phyloP scores from a whole-genome alignment of 2,329 filamentous ascomycete genomes.

The Graphilbum sp. region DNA sequence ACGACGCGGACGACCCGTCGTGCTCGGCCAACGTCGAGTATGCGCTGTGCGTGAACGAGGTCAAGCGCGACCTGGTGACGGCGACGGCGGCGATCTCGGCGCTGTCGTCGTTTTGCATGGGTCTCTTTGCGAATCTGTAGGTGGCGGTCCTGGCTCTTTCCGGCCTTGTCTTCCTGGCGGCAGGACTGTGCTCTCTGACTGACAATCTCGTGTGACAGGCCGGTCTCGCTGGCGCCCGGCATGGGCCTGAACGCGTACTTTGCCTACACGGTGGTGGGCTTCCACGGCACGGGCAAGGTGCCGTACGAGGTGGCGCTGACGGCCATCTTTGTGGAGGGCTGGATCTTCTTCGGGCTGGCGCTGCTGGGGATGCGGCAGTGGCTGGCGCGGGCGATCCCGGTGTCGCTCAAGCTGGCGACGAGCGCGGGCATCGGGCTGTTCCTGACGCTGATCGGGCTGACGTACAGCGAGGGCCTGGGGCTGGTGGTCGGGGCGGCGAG shows the following conservation, averaged over 20 bases:
- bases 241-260: conserved; percentile 56
- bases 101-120: conserved; percentile 59
- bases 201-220: too few species aligned
- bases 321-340: conserved; percentile 46
- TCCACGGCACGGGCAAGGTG: conserved; percentile 39
- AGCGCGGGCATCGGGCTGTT: conserved; percentile 49
- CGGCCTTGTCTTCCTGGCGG: neutral
- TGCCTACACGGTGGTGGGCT: conserved; percentile 47
- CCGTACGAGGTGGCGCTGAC: conserved; percentile 44
- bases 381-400: conserved; percentile 48
- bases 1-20: conserved; percentile 15
- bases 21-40: conserved; percentile 15
- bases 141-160: conserved; percentile 50
- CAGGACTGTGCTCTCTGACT: too few species aligned
- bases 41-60: conserved; percentile 2
- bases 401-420: conserved; percentile 46
- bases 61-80: conserved; percentile 57
- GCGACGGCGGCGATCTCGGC: conserved; percentile 66
- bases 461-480: conserved; percentile 69
- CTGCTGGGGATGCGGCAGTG: conserved; percentile 55
- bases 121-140: conserved; percentile 68
- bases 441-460: conserved; percentile 47
- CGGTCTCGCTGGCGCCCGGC: conserved; percentile 33
- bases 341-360: conserved; percentile 46
- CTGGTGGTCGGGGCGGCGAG: conserved; percentile 46